Evolutionary conservation across 108 stramenopile species (phyloP), one percentile per base, ranked within the genome.

Genomic region (Nitzschia putrida): DNA sequence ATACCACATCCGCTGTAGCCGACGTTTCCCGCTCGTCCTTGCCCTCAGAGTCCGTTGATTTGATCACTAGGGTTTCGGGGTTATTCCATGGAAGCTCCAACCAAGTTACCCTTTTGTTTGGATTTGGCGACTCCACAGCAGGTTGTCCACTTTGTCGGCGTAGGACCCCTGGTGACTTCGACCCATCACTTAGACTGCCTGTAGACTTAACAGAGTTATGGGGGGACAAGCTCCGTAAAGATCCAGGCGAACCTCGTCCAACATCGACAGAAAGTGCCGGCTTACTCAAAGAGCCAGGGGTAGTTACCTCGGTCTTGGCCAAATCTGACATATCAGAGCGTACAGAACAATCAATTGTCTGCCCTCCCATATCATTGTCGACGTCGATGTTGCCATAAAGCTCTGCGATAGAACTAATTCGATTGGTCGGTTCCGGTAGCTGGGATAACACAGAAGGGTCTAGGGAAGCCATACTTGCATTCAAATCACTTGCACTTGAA

Each of bases 31-130:
- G 16, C 24, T 66, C 65, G 23, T 66, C 52, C 2, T 34, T 66
- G 12, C 65, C 65, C 8, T 66, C 65, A n/a, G 24, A 14, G 16
- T 66, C 65, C 11, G 65, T 53, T 14, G 65, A 53, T 45, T 66
- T 66, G 14, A 66, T 40, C 50, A 66, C n/a, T 1, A 66, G 65
- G 7, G 26, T 14, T 13, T 40, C 65, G 51, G 65, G 65, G 52
- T 53, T 66, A 7, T 22, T 38, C 65, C 38, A 37, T 3, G 65
- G 65, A 20, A 66, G 65, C 12, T 66, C 65, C 3, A 66, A n/a
- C 65, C 65, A 66, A 26, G 50, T 66, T 24, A 66, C 52, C 25
- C 65, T 50, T 10, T 47, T 44, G 43, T 63, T 63, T 13, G 12
- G 12, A 22, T 47, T 63, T 26, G 61, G 61, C 16, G 61, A 63